Percentiles rank a stretch among this genome's conserved stretches.
Conservation (phyloP, 2,329 filamentous ascomycete genomes). For the Elsinoe australis region DNA sequence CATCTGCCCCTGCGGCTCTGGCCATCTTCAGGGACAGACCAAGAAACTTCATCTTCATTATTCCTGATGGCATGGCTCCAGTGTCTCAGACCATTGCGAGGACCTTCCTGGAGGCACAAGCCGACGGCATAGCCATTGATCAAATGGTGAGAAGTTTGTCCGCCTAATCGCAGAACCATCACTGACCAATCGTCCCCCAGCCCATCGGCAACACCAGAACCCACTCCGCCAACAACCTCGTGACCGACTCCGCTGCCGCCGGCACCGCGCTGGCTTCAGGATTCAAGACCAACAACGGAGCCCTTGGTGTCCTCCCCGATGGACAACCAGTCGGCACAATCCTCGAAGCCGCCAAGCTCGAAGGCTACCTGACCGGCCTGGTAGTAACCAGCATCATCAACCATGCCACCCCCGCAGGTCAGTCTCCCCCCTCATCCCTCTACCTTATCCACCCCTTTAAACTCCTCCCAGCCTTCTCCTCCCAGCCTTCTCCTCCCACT, state of each 20-base stretch:
- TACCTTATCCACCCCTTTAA: constrained; percentile 19
- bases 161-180: background rate
- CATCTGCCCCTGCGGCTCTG: constrained; percentile 9
- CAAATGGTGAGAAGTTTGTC: background rate
- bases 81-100: constrained; percentile 17
- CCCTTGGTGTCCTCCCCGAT: constrained; percentile 31
- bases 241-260: constrained; percentile 38
- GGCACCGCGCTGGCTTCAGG: constrained; percentile 37
- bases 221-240: constrained; percentile 29
- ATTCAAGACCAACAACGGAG: constrained; percentile 35
- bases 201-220: constrained; percentile 28
- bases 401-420: constrained; percentile 28
- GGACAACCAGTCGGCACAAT: constrained; percentile 34
- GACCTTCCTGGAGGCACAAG: constrained; percentile 14
- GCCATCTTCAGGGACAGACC: constrained; percentile 14
- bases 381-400: constrained; percentile 39
- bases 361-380: constrained; percentile 37
- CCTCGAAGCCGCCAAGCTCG: constrained; percentile 35
- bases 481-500: constrained; percentile 33
- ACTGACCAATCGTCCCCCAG: constrained; percentile 21
- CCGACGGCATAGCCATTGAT: constrained; percentile 18
- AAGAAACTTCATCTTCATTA: constrained; percentile 19
- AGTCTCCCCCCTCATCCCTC: constrained; percentile 9
- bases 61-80: constrained; percentile 20
- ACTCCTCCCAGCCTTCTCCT: constrained; percentile 31